phyloP scores from a whole-genome alignment of 306 rosid genomes.

The Cajanus cajan region DNA sequence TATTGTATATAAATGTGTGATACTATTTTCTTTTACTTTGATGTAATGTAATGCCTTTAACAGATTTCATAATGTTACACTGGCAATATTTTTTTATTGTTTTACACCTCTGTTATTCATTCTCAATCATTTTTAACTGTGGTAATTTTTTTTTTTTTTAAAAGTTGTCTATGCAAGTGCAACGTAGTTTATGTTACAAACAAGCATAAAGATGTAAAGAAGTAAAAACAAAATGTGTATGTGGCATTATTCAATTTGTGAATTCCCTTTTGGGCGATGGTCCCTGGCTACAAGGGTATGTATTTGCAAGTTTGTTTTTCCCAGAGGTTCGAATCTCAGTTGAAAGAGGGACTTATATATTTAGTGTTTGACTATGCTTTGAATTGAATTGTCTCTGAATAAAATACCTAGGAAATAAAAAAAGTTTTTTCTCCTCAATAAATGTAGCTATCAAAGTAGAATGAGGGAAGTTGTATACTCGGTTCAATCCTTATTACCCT shows the following conservation, averaged over 20 bases:
- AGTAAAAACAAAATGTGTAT: not conserved
- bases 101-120: not conserved
- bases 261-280: not conserved
- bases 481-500: too few species aligned
- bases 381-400: too few species aligned
- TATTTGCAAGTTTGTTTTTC: too few species aligned
- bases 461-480: not conserved
- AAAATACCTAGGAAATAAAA: too few species aligned
- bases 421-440: not conserved
- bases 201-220: not conserved
- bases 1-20: not conserved
- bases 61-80: not conserved
- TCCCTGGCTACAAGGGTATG: not conserved
- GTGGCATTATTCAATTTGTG: not conserved
- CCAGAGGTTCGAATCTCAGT: too few species aligned
- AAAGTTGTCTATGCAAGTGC: not conserved
- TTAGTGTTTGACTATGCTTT: too few species aligned
- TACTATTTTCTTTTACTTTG: not conserved
- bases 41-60: conserved; percentile 21
- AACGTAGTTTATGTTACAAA: not conserved
- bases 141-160: not conserved
- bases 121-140: not conserved
- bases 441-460: not conserved
- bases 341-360: too few species aligned
- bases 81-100: not conserved